A percentile compares a stretch with the other conserved stretches of the same genome.
phyloP scores from a whole-genome alignment of 805 yeast species.

The Cyberlindnera euphorbiae region DNA sequence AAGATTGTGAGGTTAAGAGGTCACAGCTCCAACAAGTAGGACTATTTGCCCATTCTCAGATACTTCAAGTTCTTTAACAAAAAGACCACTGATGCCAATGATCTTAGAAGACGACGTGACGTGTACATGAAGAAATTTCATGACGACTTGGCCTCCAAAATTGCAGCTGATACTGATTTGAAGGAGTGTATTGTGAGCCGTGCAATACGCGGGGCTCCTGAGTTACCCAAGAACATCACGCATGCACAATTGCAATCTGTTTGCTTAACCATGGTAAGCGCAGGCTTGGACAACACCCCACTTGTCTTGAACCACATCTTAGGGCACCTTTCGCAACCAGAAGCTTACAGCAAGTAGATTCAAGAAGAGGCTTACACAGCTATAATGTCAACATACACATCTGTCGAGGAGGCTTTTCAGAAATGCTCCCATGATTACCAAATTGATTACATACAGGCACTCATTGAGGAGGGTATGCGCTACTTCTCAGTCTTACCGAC shows the following conservation, averaged over 20 bases:
- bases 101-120: conserved; percentile 41
- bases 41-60: conserved; percentile 46
- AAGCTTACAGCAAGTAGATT: conserved; percentile 29
- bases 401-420: conserved; percentile 32
- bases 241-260: conserved; percentile 48
- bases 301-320: conserved; percentile 55
- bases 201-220: conserved; percentile 13
- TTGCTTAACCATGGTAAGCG: conserved; percentile 73
- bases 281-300: conserved; percentile 72
- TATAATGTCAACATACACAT: conserved; percentile 36
- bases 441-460: conserved; percentile 50
- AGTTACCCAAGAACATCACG: conserved; percentile 22
- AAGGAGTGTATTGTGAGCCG: conserved; percentile 32
- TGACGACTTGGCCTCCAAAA: conserved; percentile 25
- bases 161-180: conserved; percentile 25
- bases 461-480: conserved; percentile 59
- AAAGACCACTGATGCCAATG: conserved; percentile 24
- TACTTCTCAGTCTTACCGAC: conserved; percentile 63
- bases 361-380: conserved; percentile 42
- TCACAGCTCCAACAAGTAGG: conserved; percentile 50
- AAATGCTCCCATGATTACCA: conserved; percentile 26
- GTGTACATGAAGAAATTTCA: conserved; percentile 40
- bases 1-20: conserved; percentile 53
- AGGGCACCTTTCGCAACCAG: conserved; percentile 50
- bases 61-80: conserved; percentile 19